Base-by-base conservation (phyloP, 2,329 filamentous ascomycete species). In the Penicillium sp. region DNA sequence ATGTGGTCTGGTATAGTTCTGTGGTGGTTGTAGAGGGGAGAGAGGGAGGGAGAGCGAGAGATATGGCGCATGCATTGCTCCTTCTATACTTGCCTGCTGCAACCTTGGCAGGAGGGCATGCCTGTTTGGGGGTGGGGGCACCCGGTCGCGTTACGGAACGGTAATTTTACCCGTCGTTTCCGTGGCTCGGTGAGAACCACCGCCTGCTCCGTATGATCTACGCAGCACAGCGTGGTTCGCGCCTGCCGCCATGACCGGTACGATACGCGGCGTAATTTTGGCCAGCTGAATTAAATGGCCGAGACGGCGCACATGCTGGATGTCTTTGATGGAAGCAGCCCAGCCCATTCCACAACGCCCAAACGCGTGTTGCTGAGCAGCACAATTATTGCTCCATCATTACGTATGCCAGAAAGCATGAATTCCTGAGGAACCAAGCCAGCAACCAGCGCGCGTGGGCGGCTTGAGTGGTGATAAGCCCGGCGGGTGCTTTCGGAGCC, bases 401-500 rank as follows among this genome's bases (percentile, higher is more conserved):
- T 24, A 38, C 12, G 47, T 38, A 38, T 47, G 45, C n/a, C n/a
- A n/a, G n/a, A n/a, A n/a, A n/a, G n/a, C n/a, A n/a, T 7, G 28
- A 33, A 33, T 33, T 33, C 28, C 28, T 33, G 28, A 33, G 28
- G 28, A 33, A 33, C 12, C 28, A 33, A 33, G 9, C 28, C 9
- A 2, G 28, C 28, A 3, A 9, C 28, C 28, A 24, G 18, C 11
- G 48, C 55, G 46, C 55, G 51, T 57, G 55, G 55, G 30, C 45
- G 20, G 8, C 49, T 57, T 58, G 50, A 58, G 54, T 58, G 56
- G 56, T 46, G 56, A 52, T 45, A 52, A 47, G 33, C 33, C 35
- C 26, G 28, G 50, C 56, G 56, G 56, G 51, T 50, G 50, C 56
- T 28, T 58, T 58, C 56, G 56, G 56, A 54, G 12, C 23, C 42